Conservation (phyloP, 495 filamentous ascomycete species). For the Lineolata rhizophorae region DNA sequence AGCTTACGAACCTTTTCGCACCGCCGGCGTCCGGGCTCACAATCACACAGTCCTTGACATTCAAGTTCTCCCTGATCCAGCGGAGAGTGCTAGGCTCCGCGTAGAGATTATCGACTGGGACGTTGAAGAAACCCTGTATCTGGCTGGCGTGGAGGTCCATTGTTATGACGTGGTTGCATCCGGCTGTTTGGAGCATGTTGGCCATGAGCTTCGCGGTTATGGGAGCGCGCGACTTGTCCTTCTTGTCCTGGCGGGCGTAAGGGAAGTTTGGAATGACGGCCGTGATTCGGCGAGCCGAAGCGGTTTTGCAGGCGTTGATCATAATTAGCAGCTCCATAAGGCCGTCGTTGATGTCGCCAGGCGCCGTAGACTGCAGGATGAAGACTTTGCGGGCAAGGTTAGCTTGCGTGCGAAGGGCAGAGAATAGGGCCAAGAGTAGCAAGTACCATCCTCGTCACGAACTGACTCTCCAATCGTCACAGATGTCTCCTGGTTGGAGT, state of each 20-base stretch:
- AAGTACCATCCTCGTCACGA: conserved; percentile 75
- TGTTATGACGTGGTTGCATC: conserved; percentile 31
- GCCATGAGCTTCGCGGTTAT: conserved; percentile 86
- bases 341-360: conserved; percentile 94
- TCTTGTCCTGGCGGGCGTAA: conserved; percentile 98
- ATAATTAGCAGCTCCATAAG: conserved; percentile 98
- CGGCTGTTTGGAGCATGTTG: conserved; percentile 93
- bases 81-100: conserved; percentile 81
- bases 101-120: conserved; percentile 92
- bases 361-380: conserved; percentile 85
- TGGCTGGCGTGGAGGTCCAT: conserved; percentile 47
- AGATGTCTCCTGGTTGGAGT: conserved; percentile 94
- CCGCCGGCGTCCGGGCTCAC: conserved; percentile 93
- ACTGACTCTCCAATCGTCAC: conserved; percentile 95
- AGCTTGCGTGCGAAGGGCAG: too few relatives aligned
- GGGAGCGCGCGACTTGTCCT: conserved; percentile 85
- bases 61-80: conserved; percentile 76
- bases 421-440: too few relatives aligned
- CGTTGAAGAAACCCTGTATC: conserved; percentile 91
- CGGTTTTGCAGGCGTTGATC: conserved; percentile 97
- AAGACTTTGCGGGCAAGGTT: too few relatives aligned
- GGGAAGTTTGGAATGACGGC: conserved; percentile 92
- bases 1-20: conserved; percentile 65
- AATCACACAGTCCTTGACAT: conserved; percentile 70
- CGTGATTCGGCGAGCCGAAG: conserved; percentile 81